phyloP scores from a whole-genome alignment of 164 flowering plant genomes.

The Aristolochia californica region DNA sequence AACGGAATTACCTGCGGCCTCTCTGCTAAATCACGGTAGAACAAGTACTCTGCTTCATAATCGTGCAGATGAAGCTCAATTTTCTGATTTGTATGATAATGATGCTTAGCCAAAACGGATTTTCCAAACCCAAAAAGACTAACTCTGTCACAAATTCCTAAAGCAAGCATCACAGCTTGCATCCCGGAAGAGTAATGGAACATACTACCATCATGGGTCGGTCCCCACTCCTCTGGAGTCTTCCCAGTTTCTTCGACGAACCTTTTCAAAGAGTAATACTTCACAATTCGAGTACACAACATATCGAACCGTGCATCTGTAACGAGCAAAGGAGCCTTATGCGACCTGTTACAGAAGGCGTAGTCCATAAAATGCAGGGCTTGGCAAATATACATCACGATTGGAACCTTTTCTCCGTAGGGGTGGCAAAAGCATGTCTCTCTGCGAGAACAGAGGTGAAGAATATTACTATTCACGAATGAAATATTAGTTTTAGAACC shows the following conservation, averaged over 20 bases:
- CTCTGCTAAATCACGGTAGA: slow-evolving; percentile 54
- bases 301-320: slow-evolving; percentile 85
- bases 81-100: slow-evolving; percentile 90
- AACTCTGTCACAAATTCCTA: slow-evolving; percentile 81
- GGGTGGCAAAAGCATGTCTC: slow-evolving; percentile 81
- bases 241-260: slow-evolving; percentile 58
- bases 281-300: slow-evolving; percentile 72
- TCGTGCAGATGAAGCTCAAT: slow-evolving; percentile 79
- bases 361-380: slow-evolving; percentile 79
- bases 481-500: slow-evolving; percentile 15
- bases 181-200: slow-evolving; percentile 98
- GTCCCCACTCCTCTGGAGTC: slow-evolving; percentile 51
- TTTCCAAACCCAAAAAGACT: slow-evolving; percentile 93
- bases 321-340: slow-evolving; percentile 55
- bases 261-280: slow-evolving; percentile 78
- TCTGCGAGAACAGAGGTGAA: slow-evolving; percentile 69
- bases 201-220: slow-evolving; percentile 56
- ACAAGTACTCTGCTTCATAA: slow-evolving; percentile 77
- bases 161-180: slow-evolving; percentile 92
- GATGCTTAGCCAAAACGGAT: slow-evolving; percentile 59
- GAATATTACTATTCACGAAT: slow-evolving; percentile 34
- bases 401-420: slow-evolving; percentile 62
- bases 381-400: slow-evolving; percentile 86
- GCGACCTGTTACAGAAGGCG: slow-evolving; percentile 50
- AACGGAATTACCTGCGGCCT: slow-evolving; percentile 62